Evolutionary conservation across 1,284 basidiomycete genomes (phyloP).

Genomic region (Neonothopanus nambi): DNA sequence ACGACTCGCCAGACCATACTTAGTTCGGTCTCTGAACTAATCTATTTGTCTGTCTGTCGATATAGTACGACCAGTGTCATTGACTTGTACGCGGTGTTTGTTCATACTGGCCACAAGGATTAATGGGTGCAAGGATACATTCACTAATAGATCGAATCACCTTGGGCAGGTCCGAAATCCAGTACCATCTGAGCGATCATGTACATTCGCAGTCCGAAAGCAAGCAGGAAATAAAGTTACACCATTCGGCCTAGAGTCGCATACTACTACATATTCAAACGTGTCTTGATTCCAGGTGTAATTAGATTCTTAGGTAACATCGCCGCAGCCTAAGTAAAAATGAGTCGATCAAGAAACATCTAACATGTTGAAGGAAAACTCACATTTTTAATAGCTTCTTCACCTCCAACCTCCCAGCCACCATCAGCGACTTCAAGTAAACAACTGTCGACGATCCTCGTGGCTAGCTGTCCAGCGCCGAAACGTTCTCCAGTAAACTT

Average conservation of each 20-base stretch:
- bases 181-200: too few species aligned
- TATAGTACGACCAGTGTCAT: too few species aligned
- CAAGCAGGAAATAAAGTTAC: too few species aligned
- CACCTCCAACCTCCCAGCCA: conserved; percentile 89
- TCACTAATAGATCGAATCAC: background rate
- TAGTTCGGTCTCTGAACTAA: too few species aligned
- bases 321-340: conserved; percentile 37
- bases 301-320: conserved; percentile 46
- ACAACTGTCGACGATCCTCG: conserved; percentile 57
- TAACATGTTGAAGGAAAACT: conserved; percentile 21
- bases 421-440: conserved; percentile 70
- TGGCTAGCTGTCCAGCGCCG: conserved; percentile 57
- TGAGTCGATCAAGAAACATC: conserved; percentile 1
- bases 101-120: too few species aligned
- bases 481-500: conserved; percentile 69
- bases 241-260: background rate
- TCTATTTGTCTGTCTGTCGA: too few species aligned
- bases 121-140: too few species aligned
- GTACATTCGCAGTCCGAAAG: too few species aligned
- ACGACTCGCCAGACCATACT: too few species aligned
- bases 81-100: too few species aligned
- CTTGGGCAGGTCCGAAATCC: background rate
- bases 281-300: conserved; percentile 27
- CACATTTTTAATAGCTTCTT: conserved; percentile 68
- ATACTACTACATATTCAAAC: conserved; percentile 20